Conservation (phyloP, 2,329 filamentous ascomycete genomes). For the Hypoxylon sp. region DNA sequence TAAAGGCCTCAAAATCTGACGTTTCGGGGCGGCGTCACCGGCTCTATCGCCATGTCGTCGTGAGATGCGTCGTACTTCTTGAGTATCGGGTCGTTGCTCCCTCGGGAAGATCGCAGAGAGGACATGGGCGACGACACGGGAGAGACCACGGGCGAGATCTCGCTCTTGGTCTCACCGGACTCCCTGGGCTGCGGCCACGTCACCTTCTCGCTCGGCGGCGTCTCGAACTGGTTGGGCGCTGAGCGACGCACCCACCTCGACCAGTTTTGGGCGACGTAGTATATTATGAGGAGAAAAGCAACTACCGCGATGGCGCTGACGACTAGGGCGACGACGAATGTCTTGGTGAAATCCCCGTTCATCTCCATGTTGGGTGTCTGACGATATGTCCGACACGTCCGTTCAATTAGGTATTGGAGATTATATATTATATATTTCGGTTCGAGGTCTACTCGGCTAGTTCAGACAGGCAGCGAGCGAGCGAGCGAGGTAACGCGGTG, state of each 20-base stretch:
- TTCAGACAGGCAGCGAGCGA: neutral
- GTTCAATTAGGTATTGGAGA: neutral
- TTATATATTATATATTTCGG: neutral
- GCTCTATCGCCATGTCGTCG: neutral
- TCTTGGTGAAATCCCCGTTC: conserved; percentile 27
- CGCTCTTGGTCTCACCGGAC: conserved; percentile 24
- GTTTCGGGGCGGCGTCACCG: conserved; percentile 24
- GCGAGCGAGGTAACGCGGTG: neutral
- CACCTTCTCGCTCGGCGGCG: conserved; percentile 27
- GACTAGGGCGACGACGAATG: conserved; percentile 31
- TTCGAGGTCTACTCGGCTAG: neutral
- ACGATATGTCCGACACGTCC: neutral
- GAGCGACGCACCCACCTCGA: conserved; percentile 15
- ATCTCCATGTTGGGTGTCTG: conserved; percentile 14
- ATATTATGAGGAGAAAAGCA: conserved; percentile 12
- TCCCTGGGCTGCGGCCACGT: conserved; percentile 29
- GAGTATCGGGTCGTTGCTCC: conserved; percentile 24
- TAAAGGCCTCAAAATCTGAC: conserved; percentile 8
- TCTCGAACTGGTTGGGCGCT: conserved; percentile 16
- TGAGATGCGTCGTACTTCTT: conserved; percentile 3
- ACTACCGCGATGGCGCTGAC: conserved; percentile 21
- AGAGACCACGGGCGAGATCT: neutral
- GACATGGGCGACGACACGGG: conserved; percentile 10
- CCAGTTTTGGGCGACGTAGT: conserved; percentile 33
- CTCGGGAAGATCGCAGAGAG: conserved; percentile 25